Conservation (phyloP, 75 land plant genomes). For the Azolla pinnata region DNA sequence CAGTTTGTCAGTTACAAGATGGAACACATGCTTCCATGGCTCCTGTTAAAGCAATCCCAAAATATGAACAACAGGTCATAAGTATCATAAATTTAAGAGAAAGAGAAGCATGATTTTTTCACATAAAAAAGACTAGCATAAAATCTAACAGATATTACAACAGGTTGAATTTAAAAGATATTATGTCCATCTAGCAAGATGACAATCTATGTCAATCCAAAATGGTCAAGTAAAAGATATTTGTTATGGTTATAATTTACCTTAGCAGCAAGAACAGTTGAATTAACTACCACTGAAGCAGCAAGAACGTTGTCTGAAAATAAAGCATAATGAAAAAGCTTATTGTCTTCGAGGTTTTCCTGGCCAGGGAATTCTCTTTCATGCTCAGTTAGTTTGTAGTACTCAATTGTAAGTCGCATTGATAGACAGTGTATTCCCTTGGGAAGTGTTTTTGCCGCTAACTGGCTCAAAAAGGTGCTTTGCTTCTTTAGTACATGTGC, state of each 20-base stretch:
- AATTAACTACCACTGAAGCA: conserved; percentile 77
- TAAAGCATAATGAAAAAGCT: conserved; percentile 67
- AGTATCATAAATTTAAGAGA: conserved; percentile 3
- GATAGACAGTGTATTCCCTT: conserved; percentile 82
- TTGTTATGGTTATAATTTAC: conserved; percentile 24
- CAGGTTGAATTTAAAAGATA: no score
- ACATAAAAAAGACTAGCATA: neutral
- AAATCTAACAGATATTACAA: neutral
- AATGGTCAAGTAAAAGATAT: no score
- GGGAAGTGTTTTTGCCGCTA: conserved; percentile 80
- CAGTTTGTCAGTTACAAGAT: conserved; percentile 58
- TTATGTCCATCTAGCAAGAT: no score
- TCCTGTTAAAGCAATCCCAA: conserved; percentile 30
- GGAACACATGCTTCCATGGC: conserved; percentile 55
- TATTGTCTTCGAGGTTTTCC: conserved; percentile 58
- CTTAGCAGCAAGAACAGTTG: conserved; percentile 68
- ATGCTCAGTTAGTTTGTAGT: conserved; percentile 56
- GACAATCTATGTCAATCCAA: neutral
- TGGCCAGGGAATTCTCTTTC: conserved; percentile 45
- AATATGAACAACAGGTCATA: neutral
- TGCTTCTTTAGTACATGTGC: conserved; percentile 73
- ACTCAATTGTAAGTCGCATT: conserved; percentile 79
- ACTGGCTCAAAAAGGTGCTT: conserved; percentile 74
- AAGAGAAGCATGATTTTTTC: neutral
- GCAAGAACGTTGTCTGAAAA: conserved; percentile 86